Conservation (phyloP, 257 asterid genomes). For the Solanum stenotomum region DNA sequence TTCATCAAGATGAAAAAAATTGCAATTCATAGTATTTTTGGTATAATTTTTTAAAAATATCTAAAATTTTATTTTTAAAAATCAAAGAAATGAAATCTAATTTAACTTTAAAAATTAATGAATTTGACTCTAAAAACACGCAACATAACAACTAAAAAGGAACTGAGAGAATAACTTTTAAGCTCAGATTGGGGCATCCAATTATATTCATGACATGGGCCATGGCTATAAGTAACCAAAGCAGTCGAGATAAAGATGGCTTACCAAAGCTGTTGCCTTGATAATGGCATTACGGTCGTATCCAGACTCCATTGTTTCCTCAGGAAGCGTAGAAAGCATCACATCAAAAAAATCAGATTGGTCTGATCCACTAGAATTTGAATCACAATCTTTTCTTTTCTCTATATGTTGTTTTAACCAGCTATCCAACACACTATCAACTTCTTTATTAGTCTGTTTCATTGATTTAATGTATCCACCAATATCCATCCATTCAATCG, state of each 20-base stretch:
- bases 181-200: no score
- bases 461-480: conserved; percentile 39
- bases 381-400: background rate
- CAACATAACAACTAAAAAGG: no score
- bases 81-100: no score
- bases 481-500: conserved; percentile 46
- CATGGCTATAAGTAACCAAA: no score
- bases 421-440: conserved; percentile 23
- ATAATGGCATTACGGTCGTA: conserved; percentile 26
- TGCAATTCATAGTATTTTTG: no score
- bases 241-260: background rate
- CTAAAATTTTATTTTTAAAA: no score
- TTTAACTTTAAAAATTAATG: no score
- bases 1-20: no score
- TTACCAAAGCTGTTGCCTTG: conserved; percentile 47
- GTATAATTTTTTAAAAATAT: no score
- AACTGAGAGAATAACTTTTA: no score
- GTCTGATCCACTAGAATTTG: background rate
- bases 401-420: conserved; percentile 39
- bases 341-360: conserved; percentile 36
- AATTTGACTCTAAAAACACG: no score
- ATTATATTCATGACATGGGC: no score
- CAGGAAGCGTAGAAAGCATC: conserved; percentile 30
- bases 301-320: conserved; percentile 13
- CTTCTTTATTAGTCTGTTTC: conserved; percentile 22